Base-by-base conservation (phyloP, 768 basidiomycete species). In the Trametes coccinea region DNA sequence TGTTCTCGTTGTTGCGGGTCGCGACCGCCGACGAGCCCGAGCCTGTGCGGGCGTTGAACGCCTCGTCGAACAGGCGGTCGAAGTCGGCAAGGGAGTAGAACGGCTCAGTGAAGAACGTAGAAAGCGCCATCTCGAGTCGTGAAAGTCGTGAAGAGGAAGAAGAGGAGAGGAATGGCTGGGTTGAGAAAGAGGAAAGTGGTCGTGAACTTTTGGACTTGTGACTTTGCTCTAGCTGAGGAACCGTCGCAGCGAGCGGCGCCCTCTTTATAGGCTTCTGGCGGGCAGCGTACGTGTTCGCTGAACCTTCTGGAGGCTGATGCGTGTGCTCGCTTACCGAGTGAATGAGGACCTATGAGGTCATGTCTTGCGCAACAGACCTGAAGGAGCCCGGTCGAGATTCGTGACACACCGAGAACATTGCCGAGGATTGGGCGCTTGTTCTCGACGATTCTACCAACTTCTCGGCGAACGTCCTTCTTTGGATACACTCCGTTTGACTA, bases 31-130 rank as follows among this genome's bases (percentile, higher is more conserved):
- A 29, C 46, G 48, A 45, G 16, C 46, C 45, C 7, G 37, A 37
- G 39, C 56, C 45, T 3, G 65, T 67, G 53, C 72, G 71, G 11
- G 67, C 63, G 53, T 43, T 61, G 61, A 79, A 70, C 14, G 76
- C 70, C 33, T 81, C 78, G 55, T 80, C 78, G 61, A 82, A 72
- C 59, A 81, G 65, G 61, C 75, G 78, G 44, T 82, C 79, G 40
- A 80, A 74, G 54, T 79, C 76, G 59, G 77, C 68, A 66, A 71
- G 52, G 39, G 72, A 68, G 66, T 67, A 71, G 69, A 77, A 77
- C 14, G 79, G 79, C 65, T 82, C 77, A 70, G 79, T 75, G 67
- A 73, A 72, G 72, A 74, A 75, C 43, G 72, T 70, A 37, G 74
- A 72, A 65, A 75, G 70, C 17, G 75, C 71, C 74, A 75, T 75